Conservation (phyloP, 2,329 filamentous ascomycete species). For the Beauveria varroae region DNA sequence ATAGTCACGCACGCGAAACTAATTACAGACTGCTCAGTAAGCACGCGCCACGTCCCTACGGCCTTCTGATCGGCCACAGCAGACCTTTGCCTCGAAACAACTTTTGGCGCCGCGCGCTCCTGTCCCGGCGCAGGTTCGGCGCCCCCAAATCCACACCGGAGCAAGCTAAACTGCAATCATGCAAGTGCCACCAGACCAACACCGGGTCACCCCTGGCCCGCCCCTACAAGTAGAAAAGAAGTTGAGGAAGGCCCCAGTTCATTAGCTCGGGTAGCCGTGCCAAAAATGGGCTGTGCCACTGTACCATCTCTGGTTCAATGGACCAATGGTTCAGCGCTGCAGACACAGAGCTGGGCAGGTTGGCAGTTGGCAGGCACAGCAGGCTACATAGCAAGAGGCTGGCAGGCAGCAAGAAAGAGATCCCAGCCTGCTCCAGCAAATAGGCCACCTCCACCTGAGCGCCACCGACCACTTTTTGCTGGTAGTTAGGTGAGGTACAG, state of each 20-base stretch:
- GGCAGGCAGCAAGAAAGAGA: too few species aligned
- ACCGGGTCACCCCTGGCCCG: conserved; percentile 9
- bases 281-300: conserved; percentile 1
- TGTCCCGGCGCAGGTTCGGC: conserved; percentile 3
- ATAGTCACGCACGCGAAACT: too few species aligned
- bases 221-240: not conserved
- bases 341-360: too few species aligned
- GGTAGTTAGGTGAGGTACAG: too few species aligned
- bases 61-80: not conserved
- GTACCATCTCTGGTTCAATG: too few species aligned
- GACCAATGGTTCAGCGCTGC: not conserved
- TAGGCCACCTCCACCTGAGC: too few species aligned
- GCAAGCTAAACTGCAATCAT: conserved; percentile 1
- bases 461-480: too few species aligned
- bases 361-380: too few species aligned
- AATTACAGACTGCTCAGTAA: too few species aligned
- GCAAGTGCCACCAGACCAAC: conserved; percentile 6
- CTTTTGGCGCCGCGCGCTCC: not conserved
- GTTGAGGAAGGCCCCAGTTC: not conserved
- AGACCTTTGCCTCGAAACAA: not conserved
- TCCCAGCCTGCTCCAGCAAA: too few species aligned
- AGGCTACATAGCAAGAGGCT: too few species aligned
- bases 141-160: conserved; percentile 3
- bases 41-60: too few species aligned
- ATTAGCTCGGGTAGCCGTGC: conserved; percentile 10